phyloP scores from a whole-genome alignment of 768 basidiomycete species.

The button mushroom (Agaricus bisporus) region DNA sequence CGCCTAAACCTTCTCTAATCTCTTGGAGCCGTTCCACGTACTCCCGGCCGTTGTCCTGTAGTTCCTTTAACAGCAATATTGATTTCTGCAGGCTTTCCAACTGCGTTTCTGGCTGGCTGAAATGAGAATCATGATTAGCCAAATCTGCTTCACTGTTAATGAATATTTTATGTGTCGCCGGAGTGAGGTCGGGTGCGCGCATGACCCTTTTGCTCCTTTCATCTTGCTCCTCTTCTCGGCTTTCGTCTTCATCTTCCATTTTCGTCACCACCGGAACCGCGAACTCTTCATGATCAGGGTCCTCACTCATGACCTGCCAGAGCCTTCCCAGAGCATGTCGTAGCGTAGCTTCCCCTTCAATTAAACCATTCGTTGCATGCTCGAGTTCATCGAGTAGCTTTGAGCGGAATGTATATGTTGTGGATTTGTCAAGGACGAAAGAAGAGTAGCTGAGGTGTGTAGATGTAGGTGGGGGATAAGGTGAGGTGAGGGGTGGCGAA shows the following conservation, averaged over 20 bases:
- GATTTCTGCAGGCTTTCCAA: constrained; percentile 70
- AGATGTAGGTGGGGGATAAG: constrained; percentile 62
- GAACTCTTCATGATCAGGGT: constrained; percentile 37
- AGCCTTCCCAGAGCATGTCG: constrained; percentile 70
- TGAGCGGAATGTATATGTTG: constrained; percentile 81
- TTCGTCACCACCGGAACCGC: constrained; percentile 52
- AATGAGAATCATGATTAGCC: constrained; percentile 52
- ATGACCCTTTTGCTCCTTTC: constrained; percentile 37
- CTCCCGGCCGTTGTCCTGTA: constrained; percentile 83
- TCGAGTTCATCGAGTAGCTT: constrained; percentile 74
- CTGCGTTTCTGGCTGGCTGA: constrained; percentile 60
- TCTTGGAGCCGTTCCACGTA: constrained; percentile 83
- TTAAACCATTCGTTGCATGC: constrained; percentile 73
- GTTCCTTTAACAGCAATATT: constrained; percentile 64
- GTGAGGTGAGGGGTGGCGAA: constrained; percentile 72
- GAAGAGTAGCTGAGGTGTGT: constrained; percentile 76
- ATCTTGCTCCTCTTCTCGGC: constrained; percentile 35
- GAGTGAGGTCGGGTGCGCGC: constrained; percentile 63
- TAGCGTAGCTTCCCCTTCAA: constrained; percentile 76
- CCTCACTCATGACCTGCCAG: constrained; percentile 78
- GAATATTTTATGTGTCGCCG: constrained; percentile 62
- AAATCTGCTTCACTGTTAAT: constrained; percentile 42
- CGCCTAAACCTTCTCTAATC: constrained; percentile 75
- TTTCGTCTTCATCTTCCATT: constrained; percentile 62
- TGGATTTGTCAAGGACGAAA: constrained; percentile 80